Evolutionary conservation across 352 stramenopile species (phyloP).

Genomic region (Pythium myriotylum): DNA sequence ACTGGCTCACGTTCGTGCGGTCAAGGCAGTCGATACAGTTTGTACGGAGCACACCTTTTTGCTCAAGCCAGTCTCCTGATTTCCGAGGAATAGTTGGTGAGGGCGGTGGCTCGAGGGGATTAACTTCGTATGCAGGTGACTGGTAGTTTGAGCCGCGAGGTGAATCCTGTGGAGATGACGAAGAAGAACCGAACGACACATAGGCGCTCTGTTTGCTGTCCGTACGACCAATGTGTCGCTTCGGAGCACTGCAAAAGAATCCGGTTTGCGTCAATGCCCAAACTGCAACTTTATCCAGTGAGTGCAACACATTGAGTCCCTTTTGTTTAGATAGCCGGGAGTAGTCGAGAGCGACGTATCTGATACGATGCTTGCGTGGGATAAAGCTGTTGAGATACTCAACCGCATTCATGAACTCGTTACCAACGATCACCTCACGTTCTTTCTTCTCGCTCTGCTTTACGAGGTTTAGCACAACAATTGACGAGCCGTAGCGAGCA

Average conservation of each 20-base stretch:
- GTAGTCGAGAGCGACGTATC: slow-evolving; percentile 97
- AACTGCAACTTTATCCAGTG: slow-evolving; percentile 94
- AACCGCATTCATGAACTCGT: slow-evolving; percentile 97
- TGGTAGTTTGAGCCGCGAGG: slow-evolving; percentile 2
- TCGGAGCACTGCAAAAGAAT: slow-evolving; percentile 96
- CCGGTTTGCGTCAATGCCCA: slow-evolving; percentile 97
- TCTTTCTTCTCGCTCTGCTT: slow-evolving; percentile 98
- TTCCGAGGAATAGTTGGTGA: slow-evolving; percentile 79
- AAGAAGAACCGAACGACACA: slow-evolving; percentile 35
- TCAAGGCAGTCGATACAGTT: slow-evolving; percentile 99
- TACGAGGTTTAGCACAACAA: slow-evolving; percentile 98
- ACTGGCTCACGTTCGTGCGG: slow-evolving; percentile 88
- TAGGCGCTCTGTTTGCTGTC: slow-evolving; percentile 61
- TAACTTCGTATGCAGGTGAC: background rate
- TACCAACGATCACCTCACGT: slow-evolving; percentile 97
- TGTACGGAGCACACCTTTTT: slow-evolving; percentile 97
- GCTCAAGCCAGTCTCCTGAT: slow-evolving; percentile 92
- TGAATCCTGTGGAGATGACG: slow-evolving; percentile 10
- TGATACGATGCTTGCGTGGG: slow-evolving; percentile 91
- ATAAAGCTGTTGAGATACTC: slow-evolving; percentile 98
- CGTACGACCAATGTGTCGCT: slow-evolving; percentile 70
- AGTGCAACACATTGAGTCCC: slow-evolving; percentile 92
- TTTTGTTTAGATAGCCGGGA: slow-evolving; percentile 94
- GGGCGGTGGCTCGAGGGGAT: slow-evolving; percentile 25
- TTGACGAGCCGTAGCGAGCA: slow-evolving; percentile 95